Evolutionary conservation across 1,284 basidiomycete genomes (phyloP).

Genomic region (Cutaneotrichosporon sp.): DNA sequence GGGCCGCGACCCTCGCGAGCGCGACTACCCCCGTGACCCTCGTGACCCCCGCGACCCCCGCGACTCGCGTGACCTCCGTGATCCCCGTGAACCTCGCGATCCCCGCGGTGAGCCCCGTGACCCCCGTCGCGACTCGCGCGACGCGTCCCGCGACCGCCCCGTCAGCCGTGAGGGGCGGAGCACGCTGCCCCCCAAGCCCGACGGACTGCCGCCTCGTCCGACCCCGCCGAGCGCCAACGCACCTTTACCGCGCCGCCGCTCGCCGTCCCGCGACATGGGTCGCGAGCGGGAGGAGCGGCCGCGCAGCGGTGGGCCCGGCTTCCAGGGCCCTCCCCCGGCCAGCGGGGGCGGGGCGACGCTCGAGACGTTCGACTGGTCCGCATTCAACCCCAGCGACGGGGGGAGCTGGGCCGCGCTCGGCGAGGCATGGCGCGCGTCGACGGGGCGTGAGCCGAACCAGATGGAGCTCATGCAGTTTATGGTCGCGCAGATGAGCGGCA

Average conservation of each 20-base stretch:
- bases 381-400: conserved; percentile 42
- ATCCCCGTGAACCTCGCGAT: background rate
- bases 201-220: conserved; percentile 16
- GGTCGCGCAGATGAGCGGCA: conserved; percentile 5
- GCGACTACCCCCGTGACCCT: too few relatives aligned
- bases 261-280: background rate
- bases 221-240: background rate
- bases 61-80: background rate
- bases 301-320: background rate
- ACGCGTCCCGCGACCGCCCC: background rate
- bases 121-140: background rate
- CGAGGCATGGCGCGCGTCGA: conserved; percentile 36
- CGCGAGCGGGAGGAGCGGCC: background rate
- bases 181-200: conserved; percentile 19
- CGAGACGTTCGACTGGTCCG: conserved; percentile 30
- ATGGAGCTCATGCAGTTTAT: conserved; percentile 47
- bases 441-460: conserved; percentile 42
- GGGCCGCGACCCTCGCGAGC: too few relatives aligned
- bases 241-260: conserved; percentile 11
- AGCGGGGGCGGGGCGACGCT: background rate
- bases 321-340: background rate
- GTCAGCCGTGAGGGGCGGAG: background rate
- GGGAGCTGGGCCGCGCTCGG: conserved; percentile 38
- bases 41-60: background rate
- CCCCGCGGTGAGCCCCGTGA: too few relatives aligned